Percentiles rank a stretch among this genome's conserved stretches.
phyloP scores from a whole-genome alignment of 139 green algal genomes.

The Ettlia oleoabundans region DNA sequence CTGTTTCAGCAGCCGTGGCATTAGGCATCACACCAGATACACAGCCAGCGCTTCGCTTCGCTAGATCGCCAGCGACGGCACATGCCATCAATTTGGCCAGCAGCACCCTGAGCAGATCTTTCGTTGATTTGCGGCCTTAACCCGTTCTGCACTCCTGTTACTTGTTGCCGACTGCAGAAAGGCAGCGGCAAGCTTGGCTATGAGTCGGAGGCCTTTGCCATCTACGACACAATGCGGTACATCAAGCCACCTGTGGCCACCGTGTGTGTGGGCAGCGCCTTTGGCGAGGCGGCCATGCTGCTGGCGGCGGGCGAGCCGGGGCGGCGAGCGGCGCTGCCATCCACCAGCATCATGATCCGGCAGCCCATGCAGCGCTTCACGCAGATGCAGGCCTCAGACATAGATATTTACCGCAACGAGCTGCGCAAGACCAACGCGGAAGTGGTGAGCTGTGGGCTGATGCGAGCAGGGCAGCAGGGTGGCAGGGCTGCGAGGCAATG shows the following conservation, averaged over 20 bases:
- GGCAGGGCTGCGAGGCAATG: background rate
- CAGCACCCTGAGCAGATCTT: too few species aligned
- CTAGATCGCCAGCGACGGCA: too few species aligned
- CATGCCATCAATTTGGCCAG: too few species aligned
- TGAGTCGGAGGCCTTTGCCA: slow-evolving; percentile 97
- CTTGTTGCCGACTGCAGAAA: too few species aligned
- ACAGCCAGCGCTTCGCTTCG: too few species aligned
- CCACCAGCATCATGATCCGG: slow-evolving; percentile 96
- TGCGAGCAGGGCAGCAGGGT: background rate
- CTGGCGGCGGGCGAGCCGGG: slow-evolving; percentile 88
- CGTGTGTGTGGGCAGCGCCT: slow-evolving; percentile 93
- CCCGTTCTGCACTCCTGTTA: too few species aligned
- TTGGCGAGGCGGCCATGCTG: slow-evolving; percentile 96
- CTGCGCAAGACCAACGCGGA: slow-evolving; percentile 87
- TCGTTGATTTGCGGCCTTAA: too few species aligned
- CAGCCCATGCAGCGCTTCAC: slow-evolving; percentile 92
- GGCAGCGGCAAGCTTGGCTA: slow-evolving; percentile 95
- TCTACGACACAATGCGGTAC: slow-evolving; percentile 97
- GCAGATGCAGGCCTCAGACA: slow-evolving; percentile 93
- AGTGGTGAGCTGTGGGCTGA: slow-evolving; percentile 66
- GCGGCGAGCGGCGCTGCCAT: slow-evolving; percentile 88
- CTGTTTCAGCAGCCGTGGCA: too few species aligned
- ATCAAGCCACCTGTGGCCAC: slow-evolving; percentile 91
- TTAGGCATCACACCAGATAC: too few species aligned
- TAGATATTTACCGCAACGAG: slow-evolving; percentile 97